Conservation (phyloP, 1,284 basidiomycete species). For the Heterobasidion annosum region DNA sequence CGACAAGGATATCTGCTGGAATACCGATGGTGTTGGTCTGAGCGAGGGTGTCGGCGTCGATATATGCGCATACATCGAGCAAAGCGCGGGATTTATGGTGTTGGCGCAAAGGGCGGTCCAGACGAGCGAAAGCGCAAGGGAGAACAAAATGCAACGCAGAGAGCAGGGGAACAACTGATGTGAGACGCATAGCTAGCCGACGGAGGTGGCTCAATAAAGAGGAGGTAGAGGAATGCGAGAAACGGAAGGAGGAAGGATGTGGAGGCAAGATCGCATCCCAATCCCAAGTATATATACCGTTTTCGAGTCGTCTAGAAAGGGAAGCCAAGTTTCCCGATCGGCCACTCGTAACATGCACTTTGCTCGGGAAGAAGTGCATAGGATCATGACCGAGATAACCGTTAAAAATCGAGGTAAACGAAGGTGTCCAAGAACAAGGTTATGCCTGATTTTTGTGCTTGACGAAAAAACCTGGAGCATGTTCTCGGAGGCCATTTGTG, state of each 20-base stretch:
- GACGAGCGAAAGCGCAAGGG: not conserved
- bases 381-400: no score
- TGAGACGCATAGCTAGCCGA: not conserved
- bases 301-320: no score
- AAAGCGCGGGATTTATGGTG: constrained; percentile 12
- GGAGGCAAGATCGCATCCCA: no score
- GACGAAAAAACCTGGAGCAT: no score
- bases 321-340: no score
- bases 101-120: constrained; percentile 7
- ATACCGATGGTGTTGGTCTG: not conserved
- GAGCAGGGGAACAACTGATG: not conserved
- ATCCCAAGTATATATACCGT: no score
- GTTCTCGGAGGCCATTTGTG: no score
- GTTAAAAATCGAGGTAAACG: no score
- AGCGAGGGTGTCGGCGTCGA: constrained; percentile 11
- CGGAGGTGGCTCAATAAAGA: not conserved
- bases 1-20: constrained; percentile 7
- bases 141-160: not conserved
- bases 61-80: constrained; percentile 16
- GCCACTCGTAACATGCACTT: no score
- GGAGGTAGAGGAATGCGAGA: not conserved
- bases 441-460: no score
- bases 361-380: no score
- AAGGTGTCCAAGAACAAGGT: no score
- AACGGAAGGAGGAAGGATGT: not conserved